Percentiles rank a stretch among this genome's conserved stretches.
These are phyloP conservation scores for Kalaharituber pfeilii DNA, from an alignment of 2,329 filamentous ascomycete species.

Conservation along the genomic window DNA sequence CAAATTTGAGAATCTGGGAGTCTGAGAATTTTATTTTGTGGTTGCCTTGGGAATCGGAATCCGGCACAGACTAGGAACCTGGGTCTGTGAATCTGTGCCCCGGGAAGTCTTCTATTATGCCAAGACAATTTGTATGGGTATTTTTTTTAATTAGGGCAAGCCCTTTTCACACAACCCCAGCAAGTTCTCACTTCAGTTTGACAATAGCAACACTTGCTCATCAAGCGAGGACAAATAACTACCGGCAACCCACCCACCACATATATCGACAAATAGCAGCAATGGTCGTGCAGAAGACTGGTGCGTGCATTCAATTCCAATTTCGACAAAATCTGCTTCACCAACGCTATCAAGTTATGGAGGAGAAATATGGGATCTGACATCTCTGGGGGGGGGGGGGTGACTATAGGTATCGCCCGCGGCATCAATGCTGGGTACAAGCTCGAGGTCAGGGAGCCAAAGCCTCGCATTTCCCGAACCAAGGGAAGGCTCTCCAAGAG, in stretches of 20 bases:
- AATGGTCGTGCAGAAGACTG: slow-evolving; percentile 17
- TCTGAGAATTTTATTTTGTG: too few relatives aligned
- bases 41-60: too few relatives aligned
- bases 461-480: slow-evolving; percentile 63
- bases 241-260: slow-evolving; percentile 8
- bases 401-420: slow-evolving; percentile 19
- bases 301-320: slow-evolving; percentile 10
- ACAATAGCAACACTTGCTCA: slow-evolving; percentile 1
- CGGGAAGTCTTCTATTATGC: too few relatives aligned
- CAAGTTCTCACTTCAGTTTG: not conserved
- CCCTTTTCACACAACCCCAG: not conserved
- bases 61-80: too few relatives aligned
- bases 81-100: too few relatives aligned
- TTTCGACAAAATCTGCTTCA: not conserved
- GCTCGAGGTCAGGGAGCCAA: slow-evolving; percentile 61
- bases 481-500: slow-evolving; percentile 96
- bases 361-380: slow-evolving; percentile 2
- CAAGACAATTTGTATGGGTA: too few relatives aligned
- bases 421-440: slow-evolving; percentile 39
- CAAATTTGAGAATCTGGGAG: too few relatives aligned
- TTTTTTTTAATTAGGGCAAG: not conserved
- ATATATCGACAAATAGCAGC: slow-evolving; percentile 10
- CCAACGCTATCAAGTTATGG: not conserved
- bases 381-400: not conserved
- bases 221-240: not conserved